A percentile compares a stretch with the other conserved stretches of the same genome.
Conservation (phyloP, 441 rosid species). For the Corymbia citriodora region DNA sequence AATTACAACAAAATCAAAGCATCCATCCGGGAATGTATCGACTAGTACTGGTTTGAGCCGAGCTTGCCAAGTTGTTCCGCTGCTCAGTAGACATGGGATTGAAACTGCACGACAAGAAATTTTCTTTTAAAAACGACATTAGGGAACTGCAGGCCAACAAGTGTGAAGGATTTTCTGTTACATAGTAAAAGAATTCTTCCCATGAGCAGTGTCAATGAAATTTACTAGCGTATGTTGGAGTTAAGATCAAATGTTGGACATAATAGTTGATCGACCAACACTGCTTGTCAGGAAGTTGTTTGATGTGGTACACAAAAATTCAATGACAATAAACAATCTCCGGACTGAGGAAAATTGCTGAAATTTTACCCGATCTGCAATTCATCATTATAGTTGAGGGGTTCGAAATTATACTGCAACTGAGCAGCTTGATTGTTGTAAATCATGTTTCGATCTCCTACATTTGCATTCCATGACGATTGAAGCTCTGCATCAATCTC, state of each 20-base stretch:
- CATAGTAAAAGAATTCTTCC: not conserved
- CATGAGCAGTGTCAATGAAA: not conserved
- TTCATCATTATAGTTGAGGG: conserved; percentile 26
- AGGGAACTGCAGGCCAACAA: not conserved
- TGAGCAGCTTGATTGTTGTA: conserved; percentile 24
- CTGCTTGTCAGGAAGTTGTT: not conserved
- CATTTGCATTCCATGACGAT: conserved; percentile 15
- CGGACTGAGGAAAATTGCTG: not conserved
- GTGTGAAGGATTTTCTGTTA: not conserved
- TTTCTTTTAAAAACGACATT: not conserved
- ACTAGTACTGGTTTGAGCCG: conserved; percentile 29
- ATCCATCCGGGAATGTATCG: conserved; percentile 65
- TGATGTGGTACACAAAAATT: not conserved
- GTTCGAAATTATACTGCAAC: conserved; percentile 24
- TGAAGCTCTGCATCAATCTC: conserved; percentile 24
- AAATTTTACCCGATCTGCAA: conserved; percentile 38
- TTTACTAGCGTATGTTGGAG: not conserved
- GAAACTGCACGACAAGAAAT: conserved; percentile 15
- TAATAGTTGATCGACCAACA: not conserved
- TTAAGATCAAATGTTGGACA: not conserved
- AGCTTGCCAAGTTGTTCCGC: conserved; percentile 23
- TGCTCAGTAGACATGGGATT: conserved; percentile 24
- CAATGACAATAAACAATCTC: not conserved
- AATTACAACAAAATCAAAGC: conserved; percentile 22
- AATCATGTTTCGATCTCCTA: conserved; percentile 21